Evolutionary conservation across 2,329 filamentous ascomycete genomes (phyloP).

Genomic region (Berkeleyomyces basicola): DNA sequence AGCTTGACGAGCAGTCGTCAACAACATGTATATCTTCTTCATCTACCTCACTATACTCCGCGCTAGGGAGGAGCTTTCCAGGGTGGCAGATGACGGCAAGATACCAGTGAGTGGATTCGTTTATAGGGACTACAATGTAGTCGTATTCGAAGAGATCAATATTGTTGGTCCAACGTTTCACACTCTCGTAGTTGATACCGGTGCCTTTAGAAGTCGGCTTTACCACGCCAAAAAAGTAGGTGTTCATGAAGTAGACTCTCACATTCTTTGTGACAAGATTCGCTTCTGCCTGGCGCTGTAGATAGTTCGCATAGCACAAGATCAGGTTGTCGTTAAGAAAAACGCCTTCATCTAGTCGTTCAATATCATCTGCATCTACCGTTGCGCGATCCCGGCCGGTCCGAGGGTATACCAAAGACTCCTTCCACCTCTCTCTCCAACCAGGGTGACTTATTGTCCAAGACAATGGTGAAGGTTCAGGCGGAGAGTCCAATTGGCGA

Average conservation of each 20-base stretch:
- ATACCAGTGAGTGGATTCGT: constrained; percentile 82
- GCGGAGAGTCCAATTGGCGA: not conserved
- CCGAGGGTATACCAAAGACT: constrained; percentile 44
- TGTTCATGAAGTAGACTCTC: constrained; percentile 77
- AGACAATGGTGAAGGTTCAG: not conserved
- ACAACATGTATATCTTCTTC: not conserved
- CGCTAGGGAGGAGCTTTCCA: constrained; percentile 35
- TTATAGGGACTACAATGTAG: constrained; percentile 83
- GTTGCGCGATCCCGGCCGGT: constrained; percentile 43
- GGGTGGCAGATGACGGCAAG: constrained; percentile 89
- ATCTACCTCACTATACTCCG: not conserved
- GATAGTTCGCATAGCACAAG: constrained; percentile 65
- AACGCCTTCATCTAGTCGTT: constrained; percentile 63
- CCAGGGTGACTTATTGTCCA: constrained; percentile 36
- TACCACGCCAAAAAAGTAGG: constrained; percentile 74
- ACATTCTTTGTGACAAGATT: constrained; percentile 33
- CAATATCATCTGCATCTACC: constrained; percentile 56
- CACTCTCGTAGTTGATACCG: constrained; percentile 63
- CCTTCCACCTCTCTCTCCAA: constrained; percentile 38
- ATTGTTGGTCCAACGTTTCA: constrained; percentile 74
- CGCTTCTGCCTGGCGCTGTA: constrained; percentile 44
- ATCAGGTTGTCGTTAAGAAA: constrained; percentile 90
- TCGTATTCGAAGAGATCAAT: constrained; percentile 74
- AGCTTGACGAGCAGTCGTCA: not conserved
- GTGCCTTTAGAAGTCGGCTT: constrained; percentile 32